Conservation (phyloP, 352 stramenopile genomes). For the Phytophthora lateralis region DNA sequence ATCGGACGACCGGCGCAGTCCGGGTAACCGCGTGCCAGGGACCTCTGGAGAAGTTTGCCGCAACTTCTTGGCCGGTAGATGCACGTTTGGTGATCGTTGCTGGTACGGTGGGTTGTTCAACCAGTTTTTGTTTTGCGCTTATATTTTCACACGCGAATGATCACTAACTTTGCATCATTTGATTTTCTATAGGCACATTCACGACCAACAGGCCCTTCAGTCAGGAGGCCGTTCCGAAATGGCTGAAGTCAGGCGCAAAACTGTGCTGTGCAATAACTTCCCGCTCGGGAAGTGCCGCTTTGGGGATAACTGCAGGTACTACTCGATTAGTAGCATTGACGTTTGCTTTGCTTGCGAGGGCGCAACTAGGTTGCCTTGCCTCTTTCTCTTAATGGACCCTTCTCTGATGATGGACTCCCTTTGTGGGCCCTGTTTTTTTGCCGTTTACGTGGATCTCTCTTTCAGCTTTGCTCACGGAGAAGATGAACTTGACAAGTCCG, state of each 20-base stretch:
- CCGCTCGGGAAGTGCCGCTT: constrained; percentile 76
- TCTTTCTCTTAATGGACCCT: constrained; percentile 32
- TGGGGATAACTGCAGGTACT: constrained; percentile 86
- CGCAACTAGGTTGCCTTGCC: constrained; percentile 11
- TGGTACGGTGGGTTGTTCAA: constrained; percentile 55
- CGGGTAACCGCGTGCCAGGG: constrained; percentile 42
- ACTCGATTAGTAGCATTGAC: constrained; percentile 32
- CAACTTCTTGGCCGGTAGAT: constrained; percentile 72
- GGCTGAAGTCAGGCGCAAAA: constrained; percentile 66
- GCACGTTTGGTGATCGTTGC: constrained; percentile 82
- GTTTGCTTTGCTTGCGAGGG: constrained; percentile 18
- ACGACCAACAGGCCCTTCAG: constrained; percentile 41
- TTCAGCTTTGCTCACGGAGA: constrained; percentile 83
- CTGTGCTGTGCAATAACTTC: constrained; percentile 79
- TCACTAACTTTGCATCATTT: constrained; percentile 25
- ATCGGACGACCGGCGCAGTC: constrained; percentile 35
- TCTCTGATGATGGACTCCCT: constrained; percentile 38
- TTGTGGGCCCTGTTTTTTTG: constrained; percentile 31
- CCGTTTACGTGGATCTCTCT: constrained; percentile 31
- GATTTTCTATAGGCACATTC: constrained; percentile 53
- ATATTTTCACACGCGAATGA: background rate
- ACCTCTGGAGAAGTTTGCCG: constrained; percentile 72
- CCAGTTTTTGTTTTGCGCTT: constrained; percentile 11
- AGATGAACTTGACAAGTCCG: constrained; percentile 58
- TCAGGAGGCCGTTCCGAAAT: constrained; percentile 38